phyloP scores from a whole-genome alignment of 2,329 filamentous ascomycete species.

The Xylaria sp. region DNA sequence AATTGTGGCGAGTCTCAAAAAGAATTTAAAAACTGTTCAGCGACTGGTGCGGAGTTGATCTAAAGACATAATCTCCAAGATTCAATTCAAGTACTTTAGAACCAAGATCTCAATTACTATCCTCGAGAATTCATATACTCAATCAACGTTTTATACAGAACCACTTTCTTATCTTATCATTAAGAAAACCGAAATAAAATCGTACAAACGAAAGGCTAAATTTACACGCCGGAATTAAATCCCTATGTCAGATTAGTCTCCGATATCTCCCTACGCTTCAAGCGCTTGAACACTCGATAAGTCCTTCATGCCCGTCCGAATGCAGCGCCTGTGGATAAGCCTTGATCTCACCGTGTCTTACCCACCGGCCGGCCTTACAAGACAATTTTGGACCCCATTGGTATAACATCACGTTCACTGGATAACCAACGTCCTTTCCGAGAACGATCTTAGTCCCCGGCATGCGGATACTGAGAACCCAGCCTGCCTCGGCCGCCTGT shows the following conservation, averaged over 20 bases:
- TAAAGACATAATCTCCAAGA: not conserved
- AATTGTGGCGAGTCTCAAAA: not conserved
- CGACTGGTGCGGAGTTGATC: not conserved
- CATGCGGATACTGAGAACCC: not conserved
- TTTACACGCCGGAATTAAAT: not conserved
- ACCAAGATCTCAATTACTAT: not conserved
- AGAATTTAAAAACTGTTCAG: not conserved
- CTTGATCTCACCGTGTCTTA: not conserved
- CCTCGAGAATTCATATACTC: not conserved
- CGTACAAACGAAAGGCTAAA: not conserved
- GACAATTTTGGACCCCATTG: not conserved
- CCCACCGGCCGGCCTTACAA: not conserved
- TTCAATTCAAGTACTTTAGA: not conserved
- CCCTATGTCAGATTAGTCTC: not conserved
- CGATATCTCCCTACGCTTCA: not conserved
- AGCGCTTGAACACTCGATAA: no score
- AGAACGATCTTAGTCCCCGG: not conserved
- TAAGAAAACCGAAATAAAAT: not conserved
- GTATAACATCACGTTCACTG: not conserved
- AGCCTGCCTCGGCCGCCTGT: not conserved
- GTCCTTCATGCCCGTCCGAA: no score
- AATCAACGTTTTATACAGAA: not conserved
- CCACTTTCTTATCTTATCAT: not conserved
- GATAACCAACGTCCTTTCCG: not conserved
- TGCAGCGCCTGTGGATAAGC: not conserved